A percentile compares a stretch with the other conserved stretches of the same genome.
These are phyloP conservation scores for Neopestalotiopsis rosae DNA, from an alignment of 2,329 filamentous ascomycete genomes.

Conservation along the genomic window DNA sequence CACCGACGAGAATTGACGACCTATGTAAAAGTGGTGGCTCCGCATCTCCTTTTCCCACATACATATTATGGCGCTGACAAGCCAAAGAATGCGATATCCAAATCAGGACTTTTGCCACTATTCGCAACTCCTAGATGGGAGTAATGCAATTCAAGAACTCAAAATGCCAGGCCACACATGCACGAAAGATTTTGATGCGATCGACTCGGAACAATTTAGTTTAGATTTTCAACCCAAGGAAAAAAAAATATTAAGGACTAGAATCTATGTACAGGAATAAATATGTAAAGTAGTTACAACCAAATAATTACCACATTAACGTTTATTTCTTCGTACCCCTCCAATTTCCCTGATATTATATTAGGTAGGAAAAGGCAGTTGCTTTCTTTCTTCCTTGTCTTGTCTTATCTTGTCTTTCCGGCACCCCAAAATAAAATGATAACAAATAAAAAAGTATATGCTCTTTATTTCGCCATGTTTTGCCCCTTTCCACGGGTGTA, in stretches of 20 bases:
- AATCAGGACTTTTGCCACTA: too few relatives aligned
- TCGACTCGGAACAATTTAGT: background rate
- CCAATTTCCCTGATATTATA: background rate
- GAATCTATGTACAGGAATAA: background rate
- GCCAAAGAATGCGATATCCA: too few relatives aligned
- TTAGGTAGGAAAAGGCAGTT: background rate
- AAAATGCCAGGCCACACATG: too few relatives aligned
- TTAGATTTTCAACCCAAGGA: background rate
- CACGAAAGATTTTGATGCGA: background rate
- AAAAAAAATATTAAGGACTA: background rate
- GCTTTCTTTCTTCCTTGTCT: background rate
- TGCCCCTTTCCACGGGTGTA: background rate
- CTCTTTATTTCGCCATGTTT: background rate
- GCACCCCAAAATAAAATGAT: background rate
- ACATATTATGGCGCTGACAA: too few relatives aligned
- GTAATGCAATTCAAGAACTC: too few relatives aligned
- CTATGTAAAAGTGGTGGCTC: too few relatives aligned
- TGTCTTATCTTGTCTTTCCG: background rate
- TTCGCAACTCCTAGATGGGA: too few relatives aligned
- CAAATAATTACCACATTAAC: background rate
- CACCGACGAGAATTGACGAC: too few relatives aligned
- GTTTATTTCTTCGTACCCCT: background rate
- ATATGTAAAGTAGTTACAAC: background rate
- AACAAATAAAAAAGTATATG: background rate
- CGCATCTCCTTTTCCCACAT: too few relatives aligned